Base-by-base conservation (phyloP, 2,329 filamentous ascomycete genomes). In the Pseudomassariella vexata region DNA sequence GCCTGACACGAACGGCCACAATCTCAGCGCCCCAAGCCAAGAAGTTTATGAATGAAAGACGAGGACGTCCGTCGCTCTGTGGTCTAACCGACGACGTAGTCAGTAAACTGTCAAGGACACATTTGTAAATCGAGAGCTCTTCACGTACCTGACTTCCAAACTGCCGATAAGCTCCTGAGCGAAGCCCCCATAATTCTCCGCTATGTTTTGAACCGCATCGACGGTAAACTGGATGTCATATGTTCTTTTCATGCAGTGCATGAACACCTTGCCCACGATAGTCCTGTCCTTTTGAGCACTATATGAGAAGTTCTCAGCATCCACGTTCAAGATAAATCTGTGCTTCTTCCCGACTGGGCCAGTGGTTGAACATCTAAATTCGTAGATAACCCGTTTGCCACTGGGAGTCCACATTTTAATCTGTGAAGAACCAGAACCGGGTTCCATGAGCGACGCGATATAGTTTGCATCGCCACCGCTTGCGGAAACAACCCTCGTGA, bases 221-320 rank as follows among this genome's bases (percentile, higher is more conserved):
- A 56, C 29, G 2, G 35, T 29, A 10, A 52, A 28, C 28, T 38
- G 36, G 24, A 55, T 51, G 30, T 56, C 53, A 44, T 49, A 55
- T 6, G 34, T 27, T 2, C 46, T 43, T 24, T 48, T 44, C 10
- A 45, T 41, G 32, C 52, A 54, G 26, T 53, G 44, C 6, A 53
- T 40, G 8, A 41, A 44, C 21, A 53, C 37, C 18, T 23, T 38
- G n/a, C 32, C 41, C 6, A 35, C 26, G 3, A 40, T 36, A 1
- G 31, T 23, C 3, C 30, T 26, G 11, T 36, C 28, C 3, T 32
- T 30, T 19, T 35, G 41, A 11, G 53, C 19, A 9, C 19, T 34
- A 15, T 39, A 37, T 2, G 38, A 34, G 22, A 54, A 50, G 3
- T 37, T 28, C 1, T 20, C 31, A 4, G 42, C 41, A 37, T 54